Base-by-base conservation (phyloP, 1,139 yeast genomes). In the Suhomyces chickasaworum region DNA sequence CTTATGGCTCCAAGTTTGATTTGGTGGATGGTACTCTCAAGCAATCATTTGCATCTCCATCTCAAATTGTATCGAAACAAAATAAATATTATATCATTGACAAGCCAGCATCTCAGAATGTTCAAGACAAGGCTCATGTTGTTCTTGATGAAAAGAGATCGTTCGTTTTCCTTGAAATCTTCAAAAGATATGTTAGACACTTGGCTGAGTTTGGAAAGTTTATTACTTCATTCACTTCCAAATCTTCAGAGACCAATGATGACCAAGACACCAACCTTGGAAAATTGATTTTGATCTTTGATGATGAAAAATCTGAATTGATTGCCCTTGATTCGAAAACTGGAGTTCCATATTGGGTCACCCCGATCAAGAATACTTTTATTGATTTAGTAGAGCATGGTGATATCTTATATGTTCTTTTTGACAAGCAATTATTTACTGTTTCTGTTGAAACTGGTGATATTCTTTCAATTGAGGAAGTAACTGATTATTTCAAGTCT, bases 201-300 rank as follows among this genome's bases (percentile, higher is more conserved):
- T 62, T 71, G 53, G 47, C 58, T 10, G 74, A 69, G 41, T 54
- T 74, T 20, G 77, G 77, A 1, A 59, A 51, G 41, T 66, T 57
- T 38, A 46, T 60, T 4, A 52, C 60, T 1, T 53, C 64, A 4
- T n/a, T 35, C n/a, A 22, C 44, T 2, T 13, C 42, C 7, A 16
- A 20, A 15, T 29, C 20, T 2, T 8, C 34, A 7, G 13, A 8
- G 7, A 20, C 15, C 10, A 27, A 34, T 15, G 23, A 22, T 6
- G 39, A 22, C 18, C 17, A 29, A 37, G 20, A 32, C 18, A 20
- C 38, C 50, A 75, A 73, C 1, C 63, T 73, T 40, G 66, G 60
- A 22, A 74, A 73, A 48, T 52, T 68, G 21, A 51, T 74, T 29
- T 60, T 74, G 0, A 67, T 61, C 46, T 57, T 52, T 31, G 72